Base-by-base conservation (phyloP, 2,329 filamentous ascomycete species). In the Westerdykella aurantiaca region DNA sequence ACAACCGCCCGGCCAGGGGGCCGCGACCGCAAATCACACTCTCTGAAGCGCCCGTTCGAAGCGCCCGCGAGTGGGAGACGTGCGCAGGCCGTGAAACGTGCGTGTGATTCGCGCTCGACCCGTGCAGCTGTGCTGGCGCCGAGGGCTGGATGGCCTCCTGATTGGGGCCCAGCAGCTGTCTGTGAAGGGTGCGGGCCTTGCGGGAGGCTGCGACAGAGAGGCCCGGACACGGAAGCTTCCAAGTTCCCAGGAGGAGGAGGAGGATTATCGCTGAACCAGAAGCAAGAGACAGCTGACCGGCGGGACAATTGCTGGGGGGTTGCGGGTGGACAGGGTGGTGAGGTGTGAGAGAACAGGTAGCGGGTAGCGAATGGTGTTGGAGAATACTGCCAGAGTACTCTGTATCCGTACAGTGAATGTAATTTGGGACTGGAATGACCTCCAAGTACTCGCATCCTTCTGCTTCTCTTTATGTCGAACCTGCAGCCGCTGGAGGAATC, bases 91-190 rank as follows among this genome's bases (percentile, higher is more conserved):
- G 49, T 58, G 60, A 64, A 64, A 62, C 60, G 53, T 46, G 47
- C 44, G 60, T 64, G 64, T 65, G 62, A 65, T 64, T 58, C 53
- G 58, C 46, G 48, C 60, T 56, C 48, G 38, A 58, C 52, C 58
- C 63, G 60, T 67, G 63, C 63, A 67, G 60, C 55, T 53, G 45
- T 44, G 43, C 50, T n/a, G 33, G 31, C 50, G 46, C 34, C 37
- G 39, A 38, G 46, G 49, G 49, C 46, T 45, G 47, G 42, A 44
- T 45, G 39, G 37, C 43, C 17, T 42, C 42, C 39, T 61, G 61
- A 65, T 64, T 65, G 53, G 63, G 44, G 31, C 39, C 43, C 49
- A 52, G 49, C 44, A 53, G 51, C 57, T 60, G 56, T 57, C 52
- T 58, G 51, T 49, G 46, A 52, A 49, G 49, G 51, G 48, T 37